Conservation (phyloP, 2,329 filamentous ascomycete genomes). For the Epichloe baconii region DNA sequence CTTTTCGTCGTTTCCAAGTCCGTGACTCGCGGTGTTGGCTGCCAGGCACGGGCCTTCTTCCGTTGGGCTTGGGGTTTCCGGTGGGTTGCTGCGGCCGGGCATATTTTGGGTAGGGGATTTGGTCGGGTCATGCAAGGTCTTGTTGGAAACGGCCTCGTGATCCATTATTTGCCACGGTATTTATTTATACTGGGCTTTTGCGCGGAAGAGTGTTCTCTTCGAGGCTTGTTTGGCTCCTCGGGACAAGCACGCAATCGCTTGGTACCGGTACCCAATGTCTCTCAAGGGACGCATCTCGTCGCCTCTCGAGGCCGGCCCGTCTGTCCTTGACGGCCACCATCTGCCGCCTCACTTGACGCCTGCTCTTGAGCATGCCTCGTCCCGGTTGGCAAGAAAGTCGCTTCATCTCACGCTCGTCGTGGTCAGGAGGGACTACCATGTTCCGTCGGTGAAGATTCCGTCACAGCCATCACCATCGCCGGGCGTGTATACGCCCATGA, state of each 20-base stretch:
- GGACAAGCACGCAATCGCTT: no score
- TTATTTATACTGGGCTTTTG: background rate
- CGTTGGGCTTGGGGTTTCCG: no score
- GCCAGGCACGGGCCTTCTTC: no score
- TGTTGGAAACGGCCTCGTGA: background rate
- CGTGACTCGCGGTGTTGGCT: background rate
- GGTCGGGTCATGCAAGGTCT: no score
- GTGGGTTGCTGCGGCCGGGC: no score
- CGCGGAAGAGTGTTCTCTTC: no score
- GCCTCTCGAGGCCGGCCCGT: conserved; percentile 49
- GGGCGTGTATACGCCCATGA: conserved; percentile 2
- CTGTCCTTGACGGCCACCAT: conserved; percentile 43
- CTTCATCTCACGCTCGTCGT: conserved; percentile 46
- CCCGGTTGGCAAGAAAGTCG: conserved; percentile 38
- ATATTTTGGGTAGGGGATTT: background rate
- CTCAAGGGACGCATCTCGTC: conserved; percentile 47
- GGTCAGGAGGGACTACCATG: conserved; percentile 41
- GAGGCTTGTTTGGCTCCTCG: no score
- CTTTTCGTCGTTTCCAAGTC: background rate
- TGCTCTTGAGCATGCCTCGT: conserved; percentile 46
- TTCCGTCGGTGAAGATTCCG: conserved; percentile 25
- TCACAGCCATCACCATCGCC: conserved; percentile 8
- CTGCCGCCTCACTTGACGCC: conserved; percentile 41
- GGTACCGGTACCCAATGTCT: conserved; percentile 19
- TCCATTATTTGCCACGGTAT: background rate